A percentile compares a stretch with the other conserved stretches of the same genome.
These are phyloP conservation scores for Jackrogersella minutella DNA, from an alignment of 495 filamentous ascomycete genomes.

Conservation along the genomic window DNA sequence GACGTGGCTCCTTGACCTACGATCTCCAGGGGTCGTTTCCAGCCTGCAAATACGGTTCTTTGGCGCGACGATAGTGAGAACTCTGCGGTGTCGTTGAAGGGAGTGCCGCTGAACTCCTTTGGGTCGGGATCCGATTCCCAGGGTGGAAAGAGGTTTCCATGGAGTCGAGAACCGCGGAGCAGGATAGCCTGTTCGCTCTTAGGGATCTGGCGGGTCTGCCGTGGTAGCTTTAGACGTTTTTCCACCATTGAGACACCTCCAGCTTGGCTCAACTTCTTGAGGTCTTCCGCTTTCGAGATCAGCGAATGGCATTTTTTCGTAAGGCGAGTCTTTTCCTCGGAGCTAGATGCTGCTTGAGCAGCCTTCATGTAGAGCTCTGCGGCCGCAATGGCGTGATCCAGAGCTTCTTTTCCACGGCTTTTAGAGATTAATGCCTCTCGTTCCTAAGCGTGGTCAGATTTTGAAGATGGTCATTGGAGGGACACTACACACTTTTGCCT, in stretches of 20 bases:
- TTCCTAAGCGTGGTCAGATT: slow-evolving; percentile 57
- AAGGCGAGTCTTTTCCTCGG: slow-evolving; percentile 65
- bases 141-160: slow-evolving; percentile 81
- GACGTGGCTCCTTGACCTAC: slow-evolving; percentile 12
- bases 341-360: slow-evolving; percentile 58
- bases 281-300: slow-evolving; percentile 72
- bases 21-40: slow-evolving; percentile 77
- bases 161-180: slow-evolving; percentile 76
- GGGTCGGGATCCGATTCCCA: slow-evolving; percentile 70
- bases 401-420: slow-evolving; percentile 68
- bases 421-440: slow-evolving; percentile 64
- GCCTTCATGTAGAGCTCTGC: slow-evolving; percentile 83
- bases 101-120: slow-evolving; percentile 35
- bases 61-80: slow-evolving; percentile 76
- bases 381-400: slow-evolving; percentile 75
- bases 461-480: slow-evolving; percentile 34
- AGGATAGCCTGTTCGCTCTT: slow-evolving; percentile 81
- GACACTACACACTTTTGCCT: slow-evolving; percentile 49
- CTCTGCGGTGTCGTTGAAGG: slow-evolving; percentile 32
- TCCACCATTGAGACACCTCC: slow-evolving; percentile 34
- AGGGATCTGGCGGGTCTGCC: slow-evolving; percentile 68
- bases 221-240: slow-evolving; percentile 53
- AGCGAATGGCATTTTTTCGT: slow-evolving; percentile 71
- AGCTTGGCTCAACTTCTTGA: slow-evolving; percentile 60
- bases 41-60: slow-evolving; percentile 74